These are phyloP conservation scores for Xylariaceae sp. DNA, from an alignment of 2,329 filamentous ascomycete species.

Conservation along the genomic window DNA sequence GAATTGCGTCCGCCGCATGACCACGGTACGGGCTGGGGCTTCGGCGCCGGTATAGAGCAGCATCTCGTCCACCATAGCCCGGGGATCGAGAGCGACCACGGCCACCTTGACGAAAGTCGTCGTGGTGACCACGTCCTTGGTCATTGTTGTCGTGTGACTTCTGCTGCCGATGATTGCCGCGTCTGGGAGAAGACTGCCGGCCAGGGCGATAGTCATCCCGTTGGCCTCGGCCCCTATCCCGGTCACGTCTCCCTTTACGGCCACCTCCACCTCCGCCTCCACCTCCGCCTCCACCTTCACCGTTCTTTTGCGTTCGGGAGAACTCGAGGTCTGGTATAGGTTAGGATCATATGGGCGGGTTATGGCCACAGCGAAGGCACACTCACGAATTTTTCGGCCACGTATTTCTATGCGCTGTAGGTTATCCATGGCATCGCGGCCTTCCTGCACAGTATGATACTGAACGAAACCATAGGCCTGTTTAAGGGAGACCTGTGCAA, in stretches of 20 bases:
- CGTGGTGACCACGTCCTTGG: constrained; percentile 32
- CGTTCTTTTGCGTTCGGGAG: constrained; percentile 79
- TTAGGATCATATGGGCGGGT: constrained; percentile 5
- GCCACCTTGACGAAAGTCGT: constrained; percentile 28
- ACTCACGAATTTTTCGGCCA: constrained; percentile 89
- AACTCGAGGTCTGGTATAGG: constrained; percentile 67
- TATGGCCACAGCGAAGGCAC: neutral
- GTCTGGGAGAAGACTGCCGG: constrained; percentile 19
- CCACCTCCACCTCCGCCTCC: constrained; percentile 61
- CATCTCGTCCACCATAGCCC: constrained; percentile 33
- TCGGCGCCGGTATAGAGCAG: constrained; percentile 54
- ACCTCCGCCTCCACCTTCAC: constrained; percentile 62
- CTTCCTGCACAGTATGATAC: constrained; percentile 71
- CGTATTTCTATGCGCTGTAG: constrained; percentile 77
- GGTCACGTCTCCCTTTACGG: constrained; percentile 36
- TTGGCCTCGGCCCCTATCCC: constrained; percentile 15
- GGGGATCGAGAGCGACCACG: constrained; percentile 66
- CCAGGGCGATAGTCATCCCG: constrained; percentile 20
- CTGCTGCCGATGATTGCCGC: constrained; percentile 26
- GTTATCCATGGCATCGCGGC: constrained; percentile 62
- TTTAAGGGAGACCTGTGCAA: constrained; percentile 94
- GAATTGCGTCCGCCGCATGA: constrained; percentile 43
- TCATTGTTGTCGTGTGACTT: constrained; percentile 21
- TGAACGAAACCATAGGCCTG: constrained; percentile 96
- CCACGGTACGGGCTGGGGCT: constrained; percentile 59